Percentiles rank a stretch among this genome's conserved stretches.
Evolutionary conservation across 1,139 yeast genomes (phyloP).

Genomic region (Geotrichum carabidarum): DNA sequence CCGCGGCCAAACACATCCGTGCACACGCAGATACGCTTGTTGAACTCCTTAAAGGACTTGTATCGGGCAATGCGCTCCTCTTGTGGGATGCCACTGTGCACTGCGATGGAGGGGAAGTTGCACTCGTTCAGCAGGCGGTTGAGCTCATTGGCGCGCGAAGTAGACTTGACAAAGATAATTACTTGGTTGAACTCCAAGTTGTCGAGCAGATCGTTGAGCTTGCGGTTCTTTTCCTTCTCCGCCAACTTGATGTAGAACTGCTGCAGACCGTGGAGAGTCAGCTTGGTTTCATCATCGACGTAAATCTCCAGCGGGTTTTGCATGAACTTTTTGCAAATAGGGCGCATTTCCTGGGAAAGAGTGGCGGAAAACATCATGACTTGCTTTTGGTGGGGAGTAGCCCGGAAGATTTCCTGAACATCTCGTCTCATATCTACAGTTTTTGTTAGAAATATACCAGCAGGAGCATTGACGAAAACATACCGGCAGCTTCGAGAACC

Average conservation of each 20-base stretch:
- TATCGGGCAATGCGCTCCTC: slow-evolving; percentile 97
- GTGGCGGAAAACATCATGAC: slow-evolving; percentile 99
- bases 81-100: slow-evolving; percentile 93
- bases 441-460: slow-evolving; percentile 34
- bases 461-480: not conserved
- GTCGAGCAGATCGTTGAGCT: slow-evolving; percentile 86
- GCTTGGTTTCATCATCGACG: slow-evolving; percentile 96
- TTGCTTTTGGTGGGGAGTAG: slow-evolving; percentile 97
- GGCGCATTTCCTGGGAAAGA: slow-evolving; percentile 88
- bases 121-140: slow-evolving; percentile 86
- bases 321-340: slow-evolving; percentile 95
- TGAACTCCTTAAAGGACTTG: slow-evolving; percentile 94
- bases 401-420: slow-evolving; percentile 95
- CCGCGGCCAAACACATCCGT: slow-evolving; percentile 99
- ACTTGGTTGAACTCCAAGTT: slow-evolving; percentile 97
- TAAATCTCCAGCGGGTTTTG: slow-evolving; percentile 96
- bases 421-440: slow-evolving; percentile 89
- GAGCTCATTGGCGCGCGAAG: slow-evolving; percentile 87
- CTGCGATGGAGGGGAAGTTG: slow-evolving; percentile 96
- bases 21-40: slow-evolving; percentile 96
- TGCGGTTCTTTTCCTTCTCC: slow-evolving; percentile 91
- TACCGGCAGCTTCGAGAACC: slow-evolving; percentile 59
- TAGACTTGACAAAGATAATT: slow-evolving; percentile 89
- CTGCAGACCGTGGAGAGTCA: slow-evolving; percentile 96
- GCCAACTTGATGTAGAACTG: slow-evolving; percentile 87